These are phyloP conservation scores for Colletotrichum gloeosporioides DNA, from an alignment of 2,329 filamentous ascomycete genomes.

Conservation along the genomic window DNA sequence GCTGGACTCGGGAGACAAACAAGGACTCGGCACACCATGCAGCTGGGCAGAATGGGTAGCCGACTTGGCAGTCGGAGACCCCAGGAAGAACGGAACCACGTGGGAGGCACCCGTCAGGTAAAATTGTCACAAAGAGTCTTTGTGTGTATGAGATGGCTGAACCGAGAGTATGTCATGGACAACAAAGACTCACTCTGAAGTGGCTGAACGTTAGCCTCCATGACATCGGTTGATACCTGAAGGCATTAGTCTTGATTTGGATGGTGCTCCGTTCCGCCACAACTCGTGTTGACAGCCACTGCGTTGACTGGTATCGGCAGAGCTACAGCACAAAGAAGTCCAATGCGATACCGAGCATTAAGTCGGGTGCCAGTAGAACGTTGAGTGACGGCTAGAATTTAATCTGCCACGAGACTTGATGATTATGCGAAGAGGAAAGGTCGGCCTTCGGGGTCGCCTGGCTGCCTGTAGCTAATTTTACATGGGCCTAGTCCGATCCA, in stretches of 20 bases:
- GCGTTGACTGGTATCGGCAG: not conserved
- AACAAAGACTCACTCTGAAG: not conserved
- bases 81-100: not conserved
- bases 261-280: not conserved
- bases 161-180: not conserved
- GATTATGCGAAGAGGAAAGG: not conserved
- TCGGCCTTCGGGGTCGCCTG: not conserved
- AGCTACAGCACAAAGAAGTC: not conserved
- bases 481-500: not conserved
- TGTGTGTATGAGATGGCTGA: not conserved
- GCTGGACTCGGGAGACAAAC: not conserved
- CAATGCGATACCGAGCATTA: not conserved
- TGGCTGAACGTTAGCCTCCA: not conserved
- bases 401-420: not conserved
- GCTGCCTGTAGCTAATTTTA: not conserved
- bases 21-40: not conserved
- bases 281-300: not conserved
- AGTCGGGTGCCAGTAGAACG: not conserved
- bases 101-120: not conserved
- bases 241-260: not conserved
- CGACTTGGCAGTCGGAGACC: not conserved
- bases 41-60: not conserved
- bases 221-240: not conserved
- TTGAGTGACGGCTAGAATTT: not conserved
- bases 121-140: not conserved